These are phyloP conservation scores for Neostapfia colusana DNA, from an alignment of 176 grass and related monocot species.

Conservation along the genomic window DNA sequence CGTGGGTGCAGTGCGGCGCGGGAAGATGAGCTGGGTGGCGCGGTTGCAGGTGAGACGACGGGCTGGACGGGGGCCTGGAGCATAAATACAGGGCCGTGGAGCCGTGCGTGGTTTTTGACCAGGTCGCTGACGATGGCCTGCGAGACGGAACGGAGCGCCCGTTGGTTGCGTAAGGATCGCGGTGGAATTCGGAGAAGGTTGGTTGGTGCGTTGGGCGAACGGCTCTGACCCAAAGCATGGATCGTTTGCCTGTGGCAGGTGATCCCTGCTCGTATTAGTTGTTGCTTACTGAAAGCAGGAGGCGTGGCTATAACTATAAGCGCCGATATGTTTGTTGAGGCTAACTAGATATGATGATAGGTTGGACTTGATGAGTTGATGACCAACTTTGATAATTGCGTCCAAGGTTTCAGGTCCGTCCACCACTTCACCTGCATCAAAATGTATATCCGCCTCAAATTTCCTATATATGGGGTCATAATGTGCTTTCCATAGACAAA, in stretches of 20 bases:
- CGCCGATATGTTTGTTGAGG: constrained; percentile 31
- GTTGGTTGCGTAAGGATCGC: not conserved
- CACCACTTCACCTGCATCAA: not conserved
- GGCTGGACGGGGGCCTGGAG: constrained; percentile 11
- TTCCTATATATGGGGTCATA: not conserved
- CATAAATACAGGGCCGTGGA: constrained; percentile 13
- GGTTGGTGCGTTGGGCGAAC: constrained; percentile 38
- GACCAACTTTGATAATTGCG: not conserved
- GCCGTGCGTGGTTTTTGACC: not conserved
- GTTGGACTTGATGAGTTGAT: constrained; percentile 5
- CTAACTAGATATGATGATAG: not conserved
- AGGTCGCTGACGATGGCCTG: not conserved
- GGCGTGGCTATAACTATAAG: not conserved
- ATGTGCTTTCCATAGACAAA: not conserved
- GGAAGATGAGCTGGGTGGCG: not conserved
- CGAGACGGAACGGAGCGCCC: not conserved
- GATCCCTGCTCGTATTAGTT: not conserved
- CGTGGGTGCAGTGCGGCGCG: not conserved
- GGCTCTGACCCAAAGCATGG: not conserved
- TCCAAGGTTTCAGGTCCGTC: not conserved
- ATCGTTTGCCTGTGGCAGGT: too few relatives aligned
- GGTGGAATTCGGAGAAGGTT: constrained; percentile 22
- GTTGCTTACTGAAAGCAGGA: not conserved
- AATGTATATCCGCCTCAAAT: not conserved
- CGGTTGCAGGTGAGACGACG: not conserved